phyloP scores from a whole-genome alignment of 2,329 filamentous ascomycete species.

The Trichoderma asperellum region DNA sequence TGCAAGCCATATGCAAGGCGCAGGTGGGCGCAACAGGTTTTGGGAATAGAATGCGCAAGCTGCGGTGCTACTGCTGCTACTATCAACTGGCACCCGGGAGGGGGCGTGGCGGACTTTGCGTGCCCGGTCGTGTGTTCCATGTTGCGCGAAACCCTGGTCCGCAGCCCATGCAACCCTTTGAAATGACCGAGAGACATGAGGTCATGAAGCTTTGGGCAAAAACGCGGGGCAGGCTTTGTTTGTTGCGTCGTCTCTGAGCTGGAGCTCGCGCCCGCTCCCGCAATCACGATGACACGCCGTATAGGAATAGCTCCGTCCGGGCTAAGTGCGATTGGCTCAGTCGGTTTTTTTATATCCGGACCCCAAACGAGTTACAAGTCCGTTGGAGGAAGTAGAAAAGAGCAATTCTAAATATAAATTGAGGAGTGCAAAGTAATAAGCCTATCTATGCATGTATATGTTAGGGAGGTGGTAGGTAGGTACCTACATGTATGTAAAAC shows the following conservation, averaged over 20 bases:
- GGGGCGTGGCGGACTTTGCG: not conserved
- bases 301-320: not conserved
- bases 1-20: not conserved
- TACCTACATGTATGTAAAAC: too few species aligned
- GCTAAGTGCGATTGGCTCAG: not conserved
- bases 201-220: not conserved
- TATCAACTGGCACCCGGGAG: not conserved
- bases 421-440: not conserved
- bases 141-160: not conserved
- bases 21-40: not conserved
- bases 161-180: not conserved
- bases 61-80: too few species aligned
- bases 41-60: not conserved
- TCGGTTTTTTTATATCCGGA: not conserved
- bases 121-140: not conserved
- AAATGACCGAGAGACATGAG: not conserved
- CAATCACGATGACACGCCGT: not conserved
- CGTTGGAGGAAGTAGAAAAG: not conserved
- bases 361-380: not conserved
- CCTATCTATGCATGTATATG: not conserved
- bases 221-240: not conserved
- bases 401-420: not conserved
- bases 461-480: not conserved
- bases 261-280: not conserved
- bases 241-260: not conserved